Percentiles rank a stretch among this genome's conserved stretches.
Evolutionary conservation across 495 filamentous ascomycete genomes (phyloP).

Genomic region (Hamigera avellanea): DNA sequence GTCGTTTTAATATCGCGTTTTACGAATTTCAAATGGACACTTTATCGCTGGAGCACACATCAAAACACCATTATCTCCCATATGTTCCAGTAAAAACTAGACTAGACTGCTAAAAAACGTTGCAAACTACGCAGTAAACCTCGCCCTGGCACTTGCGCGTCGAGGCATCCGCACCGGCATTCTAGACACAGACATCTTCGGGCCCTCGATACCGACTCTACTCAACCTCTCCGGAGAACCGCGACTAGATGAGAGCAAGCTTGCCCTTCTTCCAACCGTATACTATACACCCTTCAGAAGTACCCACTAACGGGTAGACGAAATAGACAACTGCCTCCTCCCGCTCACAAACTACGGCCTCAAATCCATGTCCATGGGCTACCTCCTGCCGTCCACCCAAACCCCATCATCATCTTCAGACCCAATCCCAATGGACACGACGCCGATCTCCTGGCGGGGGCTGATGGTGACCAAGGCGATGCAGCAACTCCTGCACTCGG

Average conservation of each 20-base stretch:
- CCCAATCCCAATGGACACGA: slow-evolving; percentile 43
- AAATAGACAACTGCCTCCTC: slow-evolving; percentile 74
- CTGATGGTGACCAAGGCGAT: slow-evolving; percentile 97
- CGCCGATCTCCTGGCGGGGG: slow-evolving; percentile 89
- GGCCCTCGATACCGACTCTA: slow-evolving; percentile 86
- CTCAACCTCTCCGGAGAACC: slow-evolving; percentile 69
- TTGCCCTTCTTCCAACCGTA: background rate
- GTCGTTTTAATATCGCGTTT: too few relatives aligned
- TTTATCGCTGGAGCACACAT: too few relatives aligned
- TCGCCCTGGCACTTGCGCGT: slow-evolving; percentile 74
- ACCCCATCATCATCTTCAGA: slow-evolving; percentile 8
- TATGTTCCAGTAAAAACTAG: too few relatives aligned
- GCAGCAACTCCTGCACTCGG: slow-evolving; percentile 87
- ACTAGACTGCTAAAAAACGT: too few relatives aligned
- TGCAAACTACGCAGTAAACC: slow-evolving; percentile 47
- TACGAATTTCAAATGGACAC: too few relatives aligned
- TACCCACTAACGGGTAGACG: too few relatives aligned
- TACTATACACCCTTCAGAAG: too few relatives aligned
- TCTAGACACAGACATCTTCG: slow-evolving; percentile 93
- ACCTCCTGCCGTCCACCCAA: slow-evolving; percentile 48
- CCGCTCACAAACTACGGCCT: slow-evolving; percentile 93
- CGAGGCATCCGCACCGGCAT: slow-evolving; percentile 72
- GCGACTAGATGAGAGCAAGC: slow-evolving; percentile 47
- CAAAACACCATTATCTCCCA: too few relatives aligned
- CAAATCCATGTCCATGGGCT: slow-evolving; percentile 98